Conservation (phyloP, 2,329 filamentous ascomycete genomes). For the Fusarium begoniae region DNA sequence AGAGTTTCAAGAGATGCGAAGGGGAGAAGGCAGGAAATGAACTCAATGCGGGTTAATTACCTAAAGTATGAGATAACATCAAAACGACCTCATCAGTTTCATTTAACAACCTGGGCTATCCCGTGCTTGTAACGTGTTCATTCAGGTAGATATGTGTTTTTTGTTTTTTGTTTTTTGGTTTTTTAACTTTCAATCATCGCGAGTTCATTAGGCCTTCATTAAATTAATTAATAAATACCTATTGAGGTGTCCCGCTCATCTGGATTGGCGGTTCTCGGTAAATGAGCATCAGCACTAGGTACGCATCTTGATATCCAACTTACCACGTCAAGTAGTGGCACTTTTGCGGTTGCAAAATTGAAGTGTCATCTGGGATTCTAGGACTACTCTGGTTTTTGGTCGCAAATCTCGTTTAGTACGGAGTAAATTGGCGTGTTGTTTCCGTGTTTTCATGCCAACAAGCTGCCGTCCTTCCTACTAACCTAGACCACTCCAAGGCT, state of each 20-base stretch:
- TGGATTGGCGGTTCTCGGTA: constrained; percentile 19
- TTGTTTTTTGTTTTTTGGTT: neutral
- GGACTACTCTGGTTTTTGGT: neutral
- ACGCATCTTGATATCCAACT: neutral
- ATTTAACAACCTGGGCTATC: neutral
- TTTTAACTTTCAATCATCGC: neutral
- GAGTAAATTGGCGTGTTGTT: neutral
- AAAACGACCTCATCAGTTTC: neutral
- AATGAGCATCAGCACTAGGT: constrained; percentile 30
- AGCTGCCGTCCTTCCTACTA: neutral
- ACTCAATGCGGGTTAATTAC: neutral
- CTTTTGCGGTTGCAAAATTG: constrained; percentile 8
- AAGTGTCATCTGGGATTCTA: neutral
- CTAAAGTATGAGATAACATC: neutral
- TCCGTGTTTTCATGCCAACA: neutral
- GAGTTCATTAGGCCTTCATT: neutral
- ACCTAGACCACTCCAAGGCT: neutral
- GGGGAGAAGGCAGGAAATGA: neutral
- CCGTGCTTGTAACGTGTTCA: neutral
- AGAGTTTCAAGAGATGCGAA: neutral
- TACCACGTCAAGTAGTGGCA: constrained; percentile 10
- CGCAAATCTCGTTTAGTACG: neutral
- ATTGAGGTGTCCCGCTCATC: constrained; percentile 5
- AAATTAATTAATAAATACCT: neutral
- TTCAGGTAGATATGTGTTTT: neutral